Base-by-base conservation (phyloP, 2,329 filamentous ascomycete species). In the Penicillium brasilianum region DNA sequence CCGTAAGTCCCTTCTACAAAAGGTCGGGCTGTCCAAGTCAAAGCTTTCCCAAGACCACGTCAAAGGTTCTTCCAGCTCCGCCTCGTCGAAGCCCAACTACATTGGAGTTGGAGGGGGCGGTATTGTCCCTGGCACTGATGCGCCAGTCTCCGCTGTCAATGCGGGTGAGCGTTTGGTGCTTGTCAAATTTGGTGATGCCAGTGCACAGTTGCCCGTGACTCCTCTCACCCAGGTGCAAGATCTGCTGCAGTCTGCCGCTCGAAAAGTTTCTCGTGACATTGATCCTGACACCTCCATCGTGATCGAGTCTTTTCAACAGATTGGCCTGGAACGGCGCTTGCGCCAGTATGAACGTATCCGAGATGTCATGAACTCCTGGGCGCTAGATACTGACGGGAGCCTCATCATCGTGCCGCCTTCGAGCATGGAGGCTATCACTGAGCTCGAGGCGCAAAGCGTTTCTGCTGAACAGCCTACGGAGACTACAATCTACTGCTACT, bases 301-400 rank as follows among this genome's bases (percentile, higher is more conserved):
- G 11, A 77, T 93, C 18, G 94, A 98, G 75, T 87, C 85, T 20
- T 97, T 93, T 74, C 80, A 83, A 20, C 84, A 88, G 48, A 84
- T 95, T 0, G 92, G 92, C 32, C 82, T 98, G 1, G 91, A 96
- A 74, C 87, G 94, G 41, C 90, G 91, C 0, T 79, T 98, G 28
- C 89, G 94, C 43, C 88, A 88, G 41, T 97, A 97, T 73, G 94
- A 98, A 78, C 87, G 87, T 63, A 85, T 98, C 34, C 87, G 92
- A 61, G 92, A 97, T 70, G 86, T 97, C 22, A 86, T 97, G 84
- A 96, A 96, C 74, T 96, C 93, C 0, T 98, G 94, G 94, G 91
- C 96, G 62, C 83, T 84, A 46, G 93, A 97, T 74, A 82, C 84
- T 2, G 89, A 93, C 68, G 95, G 96, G 70, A 83, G 85, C 8